Conservation (phyloP, 192 early-diverging fungal genomes). For the Pilobolus umbonatus region DNA sequence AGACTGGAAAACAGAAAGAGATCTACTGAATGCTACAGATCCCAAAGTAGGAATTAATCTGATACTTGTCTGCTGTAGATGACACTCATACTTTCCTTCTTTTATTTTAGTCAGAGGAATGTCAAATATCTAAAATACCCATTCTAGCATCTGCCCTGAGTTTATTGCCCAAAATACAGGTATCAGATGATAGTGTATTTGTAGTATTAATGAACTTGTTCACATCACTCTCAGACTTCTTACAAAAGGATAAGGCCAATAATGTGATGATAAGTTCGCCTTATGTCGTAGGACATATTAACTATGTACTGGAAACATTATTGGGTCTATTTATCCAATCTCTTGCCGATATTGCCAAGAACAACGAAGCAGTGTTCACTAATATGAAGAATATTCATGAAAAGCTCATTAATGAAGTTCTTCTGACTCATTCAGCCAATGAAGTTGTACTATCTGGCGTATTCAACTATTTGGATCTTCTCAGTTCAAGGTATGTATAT, state of each 20-base stretch:
- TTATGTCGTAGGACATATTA: conserved; percentile 40
- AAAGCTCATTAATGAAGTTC: conserved; percentile 34
- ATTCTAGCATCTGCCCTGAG: conserved; percentile 39
- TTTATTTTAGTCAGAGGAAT: conserved; percentile 4
- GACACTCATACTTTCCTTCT: neutral
- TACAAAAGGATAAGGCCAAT: conserved; percentile 28
- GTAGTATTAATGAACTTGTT: conserved; percentile 27
- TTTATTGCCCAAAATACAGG: conserved; percentile 39
- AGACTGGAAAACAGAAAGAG: conserved; percentile 48
- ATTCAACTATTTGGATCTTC: conserved; percentile 36
- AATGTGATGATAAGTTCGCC: conserved; percentile 27
- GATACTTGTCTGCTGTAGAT: neutral
- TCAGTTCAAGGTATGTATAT: conserved; percentile 14
- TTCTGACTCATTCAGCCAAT: conserved; percentile 38
- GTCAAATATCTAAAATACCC: conserved; percentile 29
- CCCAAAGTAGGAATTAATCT: conserved; percentile 28
- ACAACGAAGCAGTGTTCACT: conserved; percentile 13
- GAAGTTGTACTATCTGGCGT: conserved; percentile 46
- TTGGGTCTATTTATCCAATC: conserved; percentile 47
- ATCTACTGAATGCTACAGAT: conserved; percentile 33
- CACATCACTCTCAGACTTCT: conserved; percentile 18
- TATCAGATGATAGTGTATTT: conserved; percentile 25
- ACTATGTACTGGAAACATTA: conserved; percentile 40
- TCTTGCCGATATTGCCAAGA: conserved; percentile 28
- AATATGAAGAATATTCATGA: conserved; percentile 16